These are phyloP conservation scores for Termitomyces sp. DNA, from an alignment of 768 basidiomycete genomes.

Conservation along the genomic window DNA sequence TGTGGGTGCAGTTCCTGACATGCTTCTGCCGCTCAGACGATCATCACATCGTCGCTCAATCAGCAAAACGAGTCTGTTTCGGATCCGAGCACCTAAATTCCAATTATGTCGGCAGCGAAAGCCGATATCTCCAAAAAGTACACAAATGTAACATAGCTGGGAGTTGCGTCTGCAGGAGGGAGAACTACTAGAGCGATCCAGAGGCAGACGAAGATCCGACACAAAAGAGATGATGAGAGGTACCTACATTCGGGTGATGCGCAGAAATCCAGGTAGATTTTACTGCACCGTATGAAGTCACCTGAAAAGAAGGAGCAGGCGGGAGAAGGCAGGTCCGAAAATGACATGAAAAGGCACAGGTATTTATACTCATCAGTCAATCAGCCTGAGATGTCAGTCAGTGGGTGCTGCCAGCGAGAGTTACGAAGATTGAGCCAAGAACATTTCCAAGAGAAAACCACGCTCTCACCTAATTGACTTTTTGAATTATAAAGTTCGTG, in stretches of 20 bases:
- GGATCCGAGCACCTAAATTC: slow-evolving; percentile 4
- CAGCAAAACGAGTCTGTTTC: slow-evolving; percentile 1
- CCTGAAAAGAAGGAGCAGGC: background rate
- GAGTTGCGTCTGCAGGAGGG: background rate
- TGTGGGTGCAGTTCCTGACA: background rate
- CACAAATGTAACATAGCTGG: background rate
- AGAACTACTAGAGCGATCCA: background rate
- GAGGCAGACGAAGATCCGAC: background rate
- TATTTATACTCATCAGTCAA: no score
- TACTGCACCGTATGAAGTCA: background rate
- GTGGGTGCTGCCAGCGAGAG: background rate
- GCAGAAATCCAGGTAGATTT: background rate
- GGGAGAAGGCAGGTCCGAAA: background rate
- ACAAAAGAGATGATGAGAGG: background rate
- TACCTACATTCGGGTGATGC: background rate
- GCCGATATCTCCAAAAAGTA: slow-evolving; percentile 9
- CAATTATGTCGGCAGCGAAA: slow-evolving; percentile 3
- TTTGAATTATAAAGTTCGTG: background rate
- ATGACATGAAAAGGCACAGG: background rate
- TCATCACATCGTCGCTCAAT: background rate
- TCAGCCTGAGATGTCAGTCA: background rate
- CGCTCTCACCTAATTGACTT: background rate
- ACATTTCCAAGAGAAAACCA: no score
- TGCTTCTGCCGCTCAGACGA: background rate
- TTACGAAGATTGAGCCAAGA: background rate